Percentiles rank a stretch among this genome's conserved stretches.
Conservation (phyloP, 441 rosid genomes). For the Croton laevigatus region DNA sequence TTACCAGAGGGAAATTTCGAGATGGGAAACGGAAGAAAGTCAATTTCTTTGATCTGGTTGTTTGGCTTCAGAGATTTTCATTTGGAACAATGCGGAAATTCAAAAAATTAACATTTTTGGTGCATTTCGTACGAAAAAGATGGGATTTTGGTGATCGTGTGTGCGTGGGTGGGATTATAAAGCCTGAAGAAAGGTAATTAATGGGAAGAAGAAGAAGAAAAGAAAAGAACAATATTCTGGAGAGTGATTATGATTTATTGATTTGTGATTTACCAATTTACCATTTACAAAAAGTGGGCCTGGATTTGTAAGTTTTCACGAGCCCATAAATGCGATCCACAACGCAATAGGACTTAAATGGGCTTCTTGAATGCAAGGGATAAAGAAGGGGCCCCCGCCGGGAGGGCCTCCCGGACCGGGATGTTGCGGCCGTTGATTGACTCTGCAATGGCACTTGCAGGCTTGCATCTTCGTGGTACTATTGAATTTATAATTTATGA, state of each 20-base stretch:
- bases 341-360: too few relatives aligned
- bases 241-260: neutral
- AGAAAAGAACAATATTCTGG: too few relatives aligned
- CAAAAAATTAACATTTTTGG: neutral
- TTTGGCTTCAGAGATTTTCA: neutral
- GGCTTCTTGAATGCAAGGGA: too few relatives aligned
- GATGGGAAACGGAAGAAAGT: slow-evolving; percentile 12
- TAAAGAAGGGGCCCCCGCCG: too few relatives aligned
- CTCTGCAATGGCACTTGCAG: too few relatives aligned
- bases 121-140: neutral
- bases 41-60: slow-evolving; percentile 13
- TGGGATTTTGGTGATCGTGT: neutral
- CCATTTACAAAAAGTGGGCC: neutral
- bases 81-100: neutral
- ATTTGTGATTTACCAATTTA: neutral
- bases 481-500: too few relatives aligned
- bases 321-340: neutral
- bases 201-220: neutral
- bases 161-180: too few relatives aligned
- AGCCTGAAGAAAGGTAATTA: neutral
- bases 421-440: too few relatives aligned
- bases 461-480: too few relatives aligned
- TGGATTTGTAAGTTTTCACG: neutral
- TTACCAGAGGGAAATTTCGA: slow-evolving; percentile 27
- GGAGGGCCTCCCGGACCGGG: too few relatives aligned